These are phyloP conservation scores for Cystobasidium onofrii DNA, from an alignment of 768 basidiomycete genomes.

Conservation along the genomic window DNA sequence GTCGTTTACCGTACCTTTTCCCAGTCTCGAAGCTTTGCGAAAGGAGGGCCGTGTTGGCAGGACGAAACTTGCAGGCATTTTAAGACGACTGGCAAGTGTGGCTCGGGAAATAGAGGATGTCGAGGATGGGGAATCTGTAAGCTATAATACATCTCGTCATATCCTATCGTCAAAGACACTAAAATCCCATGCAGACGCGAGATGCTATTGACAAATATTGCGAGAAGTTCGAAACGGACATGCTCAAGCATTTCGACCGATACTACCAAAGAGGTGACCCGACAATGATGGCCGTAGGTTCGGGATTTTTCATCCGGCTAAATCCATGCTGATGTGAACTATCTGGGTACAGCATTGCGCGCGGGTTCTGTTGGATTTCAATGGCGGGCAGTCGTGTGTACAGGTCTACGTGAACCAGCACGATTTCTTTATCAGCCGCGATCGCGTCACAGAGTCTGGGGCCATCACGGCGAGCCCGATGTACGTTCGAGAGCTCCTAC, in stretches of 20 bases:
- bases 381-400: slow-evolving; percentile 90
- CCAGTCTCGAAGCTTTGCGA: slow-evolving; percentile 61
- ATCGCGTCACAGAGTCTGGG: slow-evolving; percentile 58
- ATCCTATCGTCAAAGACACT: neutral
- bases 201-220: slow-evolving; percentile 94
- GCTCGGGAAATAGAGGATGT: slow-evolving; percentile 83
- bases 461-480: slow-evolving; percentile 50
- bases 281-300: slow-evolving; percentile 90
- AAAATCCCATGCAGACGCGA: slow-evolving; percentile 55
- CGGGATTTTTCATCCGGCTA: slow-evolving; percentile 14
- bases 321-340: no score
- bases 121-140: slow-evolving; percentile 68
- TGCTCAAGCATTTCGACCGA: slow-evolving; percentile 87
- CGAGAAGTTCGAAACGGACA: slow-evolving; percentile 98
- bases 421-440: slow-evolving; percentile 87
- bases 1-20: slow-evolving; percentile 22
- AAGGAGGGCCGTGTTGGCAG: slow-evolving; percentile 78
- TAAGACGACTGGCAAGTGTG: slow-evolving; percentile 73
- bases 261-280: slow-evolving; percentile 96
- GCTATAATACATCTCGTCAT: slow-evolving; percentile 22
- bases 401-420: slow-evolving; percentile 99
- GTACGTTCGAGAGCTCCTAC: slow-evolving; percentile 14
- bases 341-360: slow-evolving; percentile 70
- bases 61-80: slow-evolving; percentile 74
- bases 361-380: slow-evolving; percentile 91